Base-by-base conservation (phyloP, 768 basidiomycete genomes). In the Termitomyces sp. region DNA sequence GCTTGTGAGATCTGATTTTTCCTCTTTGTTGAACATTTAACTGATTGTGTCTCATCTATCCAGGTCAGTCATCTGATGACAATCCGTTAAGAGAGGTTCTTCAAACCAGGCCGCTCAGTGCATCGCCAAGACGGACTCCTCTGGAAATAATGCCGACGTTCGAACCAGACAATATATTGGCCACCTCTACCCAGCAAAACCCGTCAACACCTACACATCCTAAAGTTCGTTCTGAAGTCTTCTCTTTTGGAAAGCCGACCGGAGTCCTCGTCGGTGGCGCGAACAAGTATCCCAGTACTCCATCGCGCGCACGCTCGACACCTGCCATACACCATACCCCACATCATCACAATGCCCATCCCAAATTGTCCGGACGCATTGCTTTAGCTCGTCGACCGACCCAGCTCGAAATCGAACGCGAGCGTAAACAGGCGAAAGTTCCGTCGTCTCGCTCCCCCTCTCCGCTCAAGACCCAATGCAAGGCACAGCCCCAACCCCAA, bases 361-460 rank as follows among this genome's bases (percentile, higher is more conserved):
- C 47, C 40, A 60, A 56, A 35, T 45, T 43, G 22, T 54, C 60
- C 26, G 54, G 36, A 5, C 54, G 55, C 14, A 46, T 58, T 22
- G 40, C 26, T 50, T 51, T 61, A 33, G 45, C 45, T 32, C 64
- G 62, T 48, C 65, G 56, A 50, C 57, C 60, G 4, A 63, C 66
- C 9, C 60, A 60, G 14, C 55, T 48, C 9, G 68, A 71, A 40
- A 66, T 68, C 18, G 67, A 67, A 53, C 66, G 61, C 5, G 69
- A 63, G 30, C 65, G 62, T 43, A 55, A 61, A 56, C 66, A 62
- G 55, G 62, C 63, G 3, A 77, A 66, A 5, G 75, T 88, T 35
- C 85, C 86, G 0, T 89, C 87, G 1, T 90, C 87, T 7, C 76
- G 66, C 24, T 78, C 80, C 2, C 79, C 79, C 5, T 80, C 80